These are phyloP conservation scores for Globisporangium yorkense DNA, from an alignment of 352 stramenopile genomes.

Conservation along the genomic window DNA sequence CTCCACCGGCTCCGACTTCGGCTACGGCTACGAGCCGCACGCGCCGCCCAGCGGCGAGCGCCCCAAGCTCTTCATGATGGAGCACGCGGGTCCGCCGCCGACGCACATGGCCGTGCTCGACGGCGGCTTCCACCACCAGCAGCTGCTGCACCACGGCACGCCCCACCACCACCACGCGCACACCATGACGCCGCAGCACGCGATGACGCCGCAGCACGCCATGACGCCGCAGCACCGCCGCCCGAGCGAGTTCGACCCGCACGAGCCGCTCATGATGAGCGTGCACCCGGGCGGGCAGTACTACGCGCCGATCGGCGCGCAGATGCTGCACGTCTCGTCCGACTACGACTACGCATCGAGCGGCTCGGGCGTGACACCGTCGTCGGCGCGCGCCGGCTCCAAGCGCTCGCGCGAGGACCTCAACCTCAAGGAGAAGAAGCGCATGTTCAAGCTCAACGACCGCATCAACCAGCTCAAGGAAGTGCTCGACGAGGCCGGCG, in stretches of 20 bases:
- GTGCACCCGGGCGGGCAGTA: constrained; percentile 28
- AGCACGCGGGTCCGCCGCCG: constrained; percentile 6
- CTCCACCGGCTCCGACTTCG: not conserved
- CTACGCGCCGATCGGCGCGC: constrained; percentile 27
- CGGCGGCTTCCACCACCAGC: constrained; percentile 33
- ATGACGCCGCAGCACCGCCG: constrained; percentile 34
- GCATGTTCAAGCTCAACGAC: constrained; percentile 88
- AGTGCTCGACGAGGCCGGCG: constrained; percentile 51
- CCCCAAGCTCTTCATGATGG: constrained; percentile 50
- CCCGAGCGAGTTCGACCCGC: constrained; percentile 28
- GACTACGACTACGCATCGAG: constrained; percentile 48
- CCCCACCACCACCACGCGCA: constrained; percentile 46
- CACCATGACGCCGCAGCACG: constrained; percentile 13
- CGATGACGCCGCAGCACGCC: constrained; percentile 38
- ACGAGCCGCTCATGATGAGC: constrained; percentile 61
- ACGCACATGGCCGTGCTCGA: constrained; percentile 22
- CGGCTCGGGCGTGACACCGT: constrained; percentile 26
- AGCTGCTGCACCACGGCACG: constrained; percentile 21
- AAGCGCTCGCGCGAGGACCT: constrained; percentile 76
- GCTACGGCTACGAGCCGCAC: not conserved
- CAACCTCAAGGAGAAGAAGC: constrained; percentile 86
- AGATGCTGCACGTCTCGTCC: constrained; percentile 55
- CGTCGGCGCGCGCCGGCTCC: constrained; percentile 21
- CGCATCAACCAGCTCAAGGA: constrained; percentile 75
- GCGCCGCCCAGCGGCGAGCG: constrained; percentile 17